Evolutionary conservation across 2,329 filamentous ascomycete genomes (phyloP), one percentile per base, ranked within the genome.

Genomic region (Cercospora sp.): DNA sequence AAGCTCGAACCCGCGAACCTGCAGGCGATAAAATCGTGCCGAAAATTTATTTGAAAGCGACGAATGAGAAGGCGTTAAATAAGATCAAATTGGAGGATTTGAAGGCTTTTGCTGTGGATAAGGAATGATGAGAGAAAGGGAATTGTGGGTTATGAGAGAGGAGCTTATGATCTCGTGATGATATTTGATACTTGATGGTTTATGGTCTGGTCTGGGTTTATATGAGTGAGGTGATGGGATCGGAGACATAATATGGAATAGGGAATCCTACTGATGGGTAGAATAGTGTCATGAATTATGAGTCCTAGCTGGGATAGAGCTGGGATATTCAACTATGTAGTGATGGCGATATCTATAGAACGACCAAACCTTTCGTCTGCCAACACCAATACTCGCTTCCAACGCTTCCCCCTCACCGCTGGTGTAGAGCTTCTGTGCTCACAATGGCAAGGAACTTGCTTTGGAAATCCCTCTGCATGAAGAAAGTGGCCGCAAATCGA

Each of bases 21-120:
- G 71, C 65, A 0, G 79, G 80, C 36, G 82, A 83, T 60, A 78
- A 76, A 70, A 80, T 82, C 71, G 82, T 84, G 58, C 83, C 83
- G 1, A 82, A 78, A 75, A 80, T 87, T 16, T 83, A 83, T 58
- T 73, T 87, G 45, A 81, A 82, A 31, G 84, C 84, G 23, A 87
- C 85, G 48, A 85, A 86, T 74, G 81, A 84, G 73, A 83, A 83
- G 69, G 85, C 84, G 12, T 73, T 87, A 69, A 75, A 79, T 28
- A 82, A 80, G 62, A 80, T 86, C 23, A 78, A 78, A 16, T 63
- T 87, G 73, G 81, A 84, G 36, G 82, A 83, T 60, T 74, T 87
- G 72, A 82, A 81, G 77, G 79, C 77, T 72, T 87, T 85, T 79
- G 82, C 84, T 12, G 80, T 76, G 10, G 80, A 83, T 67, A 76